Evolutionary conservation across 2,329 filamentous ascomycete genomes (phyloP).

Genomic region (Cladosporium phlei): DNA sequence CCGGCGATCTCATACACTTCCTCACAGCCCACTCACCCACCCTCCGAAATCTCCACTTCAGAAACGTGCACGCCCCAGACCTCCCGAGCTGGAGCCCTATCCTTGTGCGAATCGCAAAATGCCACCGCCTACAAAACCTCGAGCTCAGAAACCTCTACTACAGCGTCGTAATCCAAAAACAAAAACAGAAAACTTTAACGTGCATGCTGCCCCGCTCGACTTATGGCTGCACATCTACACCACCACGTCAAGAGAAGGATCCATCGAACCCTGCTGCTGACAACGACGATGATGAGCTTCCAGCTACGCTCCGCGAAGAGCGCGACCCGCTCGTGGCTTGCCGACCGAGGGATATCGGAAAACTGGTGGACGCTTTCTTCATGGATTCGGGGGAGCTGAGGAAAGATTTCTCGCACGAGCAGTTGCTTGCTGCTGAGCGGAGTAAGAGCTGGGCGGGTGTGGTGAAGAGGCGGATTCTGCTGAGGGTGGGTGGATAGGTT

Average conservation of each 20-base stretch:
- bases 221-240: no score
- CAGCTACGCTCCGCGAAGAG: no score
- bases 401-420: slow-evolving; percentile 8
- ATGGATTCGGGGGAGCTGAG: neutral
- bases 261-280: no score
- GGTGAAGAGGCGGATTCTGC: neutral
- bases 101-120: neutral
- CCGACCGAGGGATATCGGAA: neutral
- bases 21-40: neutral
- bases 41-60: neutral
- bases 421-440: neutral
- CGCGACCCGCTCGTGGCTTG: neutral
- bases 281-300: no score
- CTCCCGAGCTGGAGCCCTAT: neutral
- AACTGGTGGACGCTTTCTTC: slow-evolving; percentile 3
- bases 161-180: no score
- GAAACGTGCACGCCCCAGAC: neutral
- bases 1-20: slow-evolving; percentile 1
- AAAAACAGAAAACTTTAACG: no score
- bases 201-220: slow-evolving; percentile 3
- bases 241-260: no score
- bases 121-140: slow-evolving; percentile 1
- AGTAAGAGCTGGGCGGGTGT: neutral
- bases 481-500: no score
- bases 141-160: slow-evolving; percentile 2